Base-by-base conservation (phyloP, 345 rosid species). In the Erucastrum elatum region DNA sequence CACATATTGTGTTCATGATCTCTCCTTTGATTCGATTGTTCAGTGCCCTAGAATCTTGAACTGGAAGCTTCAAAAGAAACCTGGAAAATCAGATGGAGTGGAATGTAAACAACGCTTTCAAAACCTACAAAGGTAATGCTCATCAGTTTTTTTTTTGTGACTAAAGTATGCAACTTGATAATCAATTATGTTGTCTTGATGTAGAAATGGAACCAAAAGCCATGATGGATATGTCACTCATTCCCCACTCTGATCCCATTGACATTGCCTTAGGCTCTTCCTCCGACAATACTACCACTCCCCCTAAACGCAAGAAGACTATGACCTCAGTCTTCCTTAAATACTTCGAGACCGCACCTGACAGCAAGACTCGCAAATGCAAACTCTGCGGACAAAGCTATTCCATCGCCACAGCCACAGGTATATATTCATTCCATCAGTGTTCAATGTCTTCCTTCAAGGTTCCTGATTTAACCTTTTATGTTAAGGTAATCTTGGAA, bases 241-340 rank as follows among this genome's bases (percentile, higher is more conserved):
- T 89, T 71, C 90, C 91, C 16, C 74, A 26, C 68, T 82, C 89
- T 77, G 92, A 94, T 82, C 79, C 90, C 10, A 70, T 81, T 69
- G 91, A 90, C 75, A 87, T 89, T 60, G 96, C 84, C 73, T 72
- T 90, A 73, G 89, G 86, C 77, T 90, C 98, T 80, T 89, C 98
- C 78, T 88, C 97, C 0, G 96, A 88, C 6, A 90, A 51, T 44
- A 84, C 64, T 77, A 25, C 85, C 63, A 66, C 61, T 71, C 81
- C 87, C 3, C 79, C 93, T 29, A 94, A 94, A 82, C 88, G 98
- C 53, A 94, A 92, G 87, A 94, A 94, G 87, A 92, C 97, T 0
- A 90, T 92, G 98, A 94, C 98, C n/a, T 94, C 98, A 4, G 91
- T 92, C 9, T 94, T 85, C 82, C 98, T 94, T 53, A 94, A 90